Evolutionary conservation across 148 eudicot genomes (phyloP), one percentile per base, ranked within the genome.

Genomic region (Tetragonia tetragonoides): DNA sequence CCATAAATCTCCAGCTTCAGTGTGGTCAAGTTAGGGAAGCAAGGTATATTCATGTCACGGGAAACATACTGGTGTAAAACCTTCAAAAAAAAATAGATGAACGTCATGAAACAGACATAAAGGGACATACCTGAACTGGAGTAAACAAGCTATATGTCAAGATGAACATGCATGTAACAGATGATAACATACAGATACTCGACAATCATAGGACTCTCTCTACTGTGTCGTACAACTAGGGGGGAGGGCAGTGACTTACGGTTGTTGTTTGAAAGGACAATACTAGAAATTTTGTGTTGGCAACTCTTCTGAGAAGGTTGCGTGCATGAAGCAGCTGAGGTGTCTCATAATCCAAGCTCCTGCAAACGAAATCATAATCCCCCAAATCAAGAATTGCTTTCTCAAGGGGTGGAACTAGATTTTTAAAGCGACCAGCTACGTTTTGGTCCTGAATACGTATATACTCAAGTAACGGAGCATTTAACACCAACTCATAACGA

Each of bases 391-490:
- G 49, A 77, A 40, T 41, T 77, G 80, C 80, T 28, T 46, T 17
- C 56, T 67, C 41, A 23, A 77, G 46, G 10, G 39, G 60, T 24
- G 39, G 60, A 16, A 57, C 54, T 49, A 42, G 59, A 6, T 39
- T 37, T 21, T 67, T 44, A 12, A 57, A 16, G 56, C 56, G 39
- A 62, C 66, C 21, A 68, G 66, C 28, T 57, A 77, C 39, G 20
- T 68, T 67, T 56, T 68, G 57, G 60, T 68, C 66, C 18, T 21
- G 16, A 20, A 68, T 9, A 68, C 15, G 9, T 20, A 77, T 61
- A 16, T 14, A 44, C 51, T 77, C 74, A 42, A 77, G 79, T 40
- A 5, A 21, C 23, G 79, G 79, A 21, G 79, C 66, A 68, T 68
- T 12, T 20, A 77, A 3, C 21, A 68, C 24, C 10, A 77, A 38